phyloP scores from a whole-genome alignment of 2,329 filamentous ascomycete species.

The Esteya vermicola region DNA sequence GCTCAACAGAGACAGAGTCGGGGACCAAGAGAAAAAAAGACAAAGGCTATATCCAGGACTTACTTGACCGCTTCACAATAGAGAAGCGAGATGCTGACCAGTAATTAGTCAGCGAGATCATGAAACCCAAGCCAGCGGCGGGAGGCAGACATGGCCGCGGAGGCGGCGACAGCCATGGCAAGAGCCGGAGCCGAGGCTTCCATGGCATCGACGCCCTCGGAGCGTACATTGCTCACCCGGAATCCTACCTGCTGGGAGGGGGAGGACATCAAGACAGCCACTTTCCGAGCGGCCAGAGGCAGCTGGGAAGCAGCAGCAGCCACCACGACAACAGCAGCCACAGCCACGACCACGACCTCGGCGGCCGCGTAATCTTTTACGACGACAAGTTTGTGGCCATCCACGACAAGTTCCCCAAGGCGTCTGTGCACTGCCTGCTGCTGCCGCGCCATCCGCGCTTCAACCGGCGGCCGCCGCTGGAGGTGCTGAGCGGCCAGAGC shows the following conservation, averaged over 20 bases:
- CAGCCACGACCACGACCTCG: not conserved
- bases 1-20: no score
- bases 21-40: no score
- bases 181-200: not conserved
- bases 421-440: constrained; percentile 73
- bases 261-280: no score
- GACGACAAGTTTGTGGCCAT: constrained; percentile 61
- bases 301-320: not conserved
- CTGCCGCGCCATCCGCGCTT: constrained; percentile 59
- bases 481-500: constrained; percentile 19
- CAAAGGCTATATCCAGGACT: no score
- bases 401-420: constrained; percentile 75
- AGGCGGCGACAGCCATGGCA: no score
- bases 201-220: constrained; percentile 43
- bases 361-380: constrained; percentile 46
- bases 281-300: no score
- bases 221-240: constrained; percentile 50
- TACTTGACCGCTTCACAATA: no score
- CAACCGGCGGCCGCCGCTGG: constrained; percentile 22
- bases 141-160: constrained; percentile 8
- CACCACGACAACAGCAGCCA: not conserved
- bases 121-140: not conserved
- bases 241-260: constrained; percentile 40
- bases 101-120: no score
- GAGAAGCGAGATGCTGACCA: no score